Percentiles rank a stretch among this genome's conserved stretches.
phyloP scores from a whole-genome alignment of 306 rosid genomes.

The Senna tora region DNA sequence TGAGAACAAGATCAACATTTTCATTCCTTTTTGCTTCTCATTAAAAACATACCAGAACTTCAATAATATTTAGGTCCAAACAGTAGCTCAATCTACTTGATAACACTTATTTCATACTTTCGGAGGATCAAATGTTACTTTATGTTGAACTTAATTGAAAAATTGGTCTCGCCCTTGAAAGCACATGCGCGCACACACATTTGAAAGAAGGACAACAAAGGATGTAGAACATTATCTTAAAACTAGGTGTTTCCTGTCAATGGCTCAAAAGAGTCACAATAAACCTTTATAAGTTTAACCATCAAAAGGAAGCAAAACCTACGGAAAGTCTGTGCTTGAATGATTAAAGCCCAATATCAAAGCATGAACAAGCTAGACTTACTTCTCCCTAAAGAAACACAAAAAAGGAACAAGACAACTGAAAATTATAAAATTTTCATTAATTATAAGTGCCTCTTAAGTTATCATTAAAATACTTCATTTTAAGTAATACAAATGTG shows the following conservation, averaged over 20 bases:
- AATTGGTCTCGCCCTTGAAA: neutral
- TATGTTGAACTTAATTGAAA: slow-evolving; percentile 17
- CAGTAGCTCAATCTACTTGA: slow-evolving; percentile 6
- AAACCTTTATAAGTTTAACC: slow-evolving; percentile 10
- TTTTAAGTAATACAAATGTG: neutral
- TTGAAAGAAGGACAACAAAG: neutral
- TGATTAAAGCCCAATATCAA: slow-evolving; percentile 28
- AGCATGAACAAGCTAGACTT: neutral
- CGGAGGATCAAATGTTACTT: slow-evolving; percentile 26
- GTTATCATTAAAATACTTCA: slow-evolving; percentile 19
- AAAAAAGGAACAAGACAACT: neutral
- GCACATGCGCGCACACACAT: neutral
- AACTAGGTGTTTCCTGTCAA: neutral
- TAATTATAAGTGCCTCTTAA: neutral
- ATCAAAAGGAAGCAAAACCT: slow-evolving; percentile 12
- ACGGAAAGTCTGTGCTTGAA: neutral
- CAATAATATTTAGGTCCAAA: slow-evolving; percentile 12
- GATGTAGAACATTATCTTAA: neutral
- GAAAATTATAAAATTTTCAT: slow-evolving; percentile 9
- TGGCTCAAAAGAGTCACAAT: neutral
- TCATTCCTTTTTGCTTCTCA: neutral
- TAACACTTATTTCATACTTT: slow-evolving; percentile 17
- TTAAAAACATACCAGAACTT: slow-evolving; percentile 13
- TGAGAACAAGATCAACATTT: slow-evolving; percentile 9
- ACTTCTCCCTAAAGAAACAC: neutral